Percentiles rank a stretch among this genome's conserved stretches.
These are phyloP conservation scores for Pseudogymnoascus sp. DNA, from an alignment of 2,329 filamentous ascomycete genomes.

Conservation along the genomic window DNA sequence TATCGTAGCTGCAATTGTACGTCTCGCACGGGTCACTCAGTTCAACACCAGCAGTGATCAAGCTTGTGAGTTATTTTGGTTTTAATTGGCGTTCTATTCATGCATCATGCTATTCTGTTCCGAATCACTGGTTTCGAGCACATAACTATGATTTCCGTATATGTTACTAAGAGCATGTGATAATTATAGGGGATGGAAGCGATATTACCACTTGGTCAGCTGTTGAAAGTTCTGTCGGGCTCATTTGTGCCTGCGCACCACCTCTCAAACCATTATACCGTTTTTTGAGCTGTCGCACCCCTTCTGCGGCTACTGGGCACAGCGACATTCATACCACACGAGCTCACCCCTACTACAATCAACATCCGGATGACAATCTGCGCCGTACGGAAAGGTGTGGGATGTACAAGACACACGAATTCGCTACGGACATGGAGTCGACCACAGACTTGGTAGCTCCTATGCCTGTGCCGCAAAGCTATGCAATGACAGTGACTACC, in stretches of 20 bases:
- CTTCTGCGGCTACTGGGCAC: neutral
- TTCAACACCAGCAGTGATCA: slow-evolving; percentile 12
- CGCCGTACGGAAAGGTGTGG: neutral
- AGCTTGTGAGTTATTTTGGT: slow-evolving; percentile 15
- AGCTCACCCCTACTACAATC: neutral
- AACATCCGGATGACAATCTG: neutral
- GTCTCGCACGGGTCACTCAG: slow-evolving; percentile 11
- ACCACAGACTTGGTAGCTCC: neutral
- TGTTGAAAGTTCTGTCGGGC: slow-evolving; percentile 17
- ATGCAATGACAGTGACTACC: neutral
- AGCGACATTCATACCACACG: neutral
- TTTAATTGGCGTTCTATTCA: neutral
- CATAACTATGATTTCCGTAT: neutral
- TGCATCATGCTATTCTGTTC: neutral
- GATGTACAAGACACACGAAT: neutral
- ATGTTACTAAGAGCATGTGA: neutral
- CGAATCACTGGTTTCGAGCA: neutral
- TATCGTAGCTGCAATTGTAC: slow-evolving; percentile 16
- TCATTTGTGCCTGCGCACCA: slow-evolving; percentile 21
- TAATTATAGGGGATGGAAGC: slow-evolving; percentile 15
- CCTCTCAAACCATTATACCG: slow-evolving; percentile 20
- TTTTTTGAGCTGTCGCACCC: neutral
- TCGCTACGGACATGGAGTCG: neutral
- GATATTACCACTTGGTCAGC: slow-evolving; percentile 19
- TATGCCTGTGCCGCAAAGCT: neutral